Conservation (phyloP, 352 stramenopile species). For the Peronosclerospora sorghi region DNA sequence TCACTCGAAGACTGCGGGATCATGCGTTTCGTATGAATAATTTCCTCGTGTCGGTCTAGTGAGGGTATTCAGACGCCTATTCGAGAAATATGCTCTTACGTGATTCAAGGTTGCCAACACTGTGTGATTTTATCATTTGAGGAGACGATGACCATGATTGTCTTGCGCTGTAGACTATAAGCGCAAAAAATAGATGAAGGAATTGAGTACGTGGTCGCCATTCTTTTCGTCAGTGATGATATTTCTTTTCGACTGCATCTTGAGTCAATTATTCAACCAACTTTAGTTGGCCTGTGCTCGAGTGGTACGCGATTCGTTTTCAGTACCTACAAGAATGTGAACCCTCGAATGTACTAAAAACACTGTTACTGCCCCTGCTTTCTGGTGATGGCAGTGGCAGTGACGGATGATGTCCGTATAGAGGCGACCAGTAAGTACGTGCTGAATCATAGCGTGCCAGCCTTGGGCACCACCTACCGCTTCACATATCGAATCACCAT, state of each 20-base stretch:
- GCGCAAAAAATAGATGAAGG: slow-evolving; percentile 54
- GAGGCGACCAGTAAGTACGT: slow-evolving; percentile 71
- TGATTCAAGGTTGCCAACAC: slow-evolving; percentile 24
- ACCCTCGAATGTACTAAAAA: background rate
- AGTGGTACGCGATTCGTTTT: slow-evolving; percentile 25
- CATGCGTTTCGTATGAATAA: slow-evolving; percentile 21
- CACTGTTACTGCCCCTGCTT: background rate
- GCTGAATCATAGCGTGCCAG: slow-evolving; percentile 35
- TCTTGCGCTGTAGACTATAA: slow-evolving; percentile 16
- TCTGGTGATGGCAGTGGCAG: slow-evolving; percentile 33
- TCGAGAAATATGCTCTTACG: slow-evolving; percentile 25
- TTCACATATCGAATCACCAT: slow-evolving; percentile 76
- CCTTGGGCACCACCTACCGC: slow-evolving; percentile 39
- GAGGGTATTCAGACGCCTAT: slow-evolving; percentile 36
- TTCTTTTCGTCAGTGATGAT: background rate
- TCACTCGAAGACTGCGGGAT: slow-evolving; percentile 32
- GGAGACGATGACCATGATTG: slow-evolving; percentile 1
- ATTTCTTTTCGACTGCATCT: background rate
- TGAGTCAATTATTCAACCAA: slow-evolving; percentile 59
- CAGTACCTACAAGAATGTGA: background rate
- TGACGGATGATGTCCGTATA: slow-evolving; percentile 50
- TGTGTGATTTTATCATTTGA: background rate
- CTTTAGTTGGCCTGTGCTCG: slow-evolving; percentile 52
- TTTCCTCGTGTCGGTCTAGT: slow-evolving; percentile 19
- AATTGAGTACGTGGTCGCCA: slow-evolving; percentile 28